Conservation (phyloP, 768 basidiomycete genomes). For the Leccinellum albellum region DNA sequence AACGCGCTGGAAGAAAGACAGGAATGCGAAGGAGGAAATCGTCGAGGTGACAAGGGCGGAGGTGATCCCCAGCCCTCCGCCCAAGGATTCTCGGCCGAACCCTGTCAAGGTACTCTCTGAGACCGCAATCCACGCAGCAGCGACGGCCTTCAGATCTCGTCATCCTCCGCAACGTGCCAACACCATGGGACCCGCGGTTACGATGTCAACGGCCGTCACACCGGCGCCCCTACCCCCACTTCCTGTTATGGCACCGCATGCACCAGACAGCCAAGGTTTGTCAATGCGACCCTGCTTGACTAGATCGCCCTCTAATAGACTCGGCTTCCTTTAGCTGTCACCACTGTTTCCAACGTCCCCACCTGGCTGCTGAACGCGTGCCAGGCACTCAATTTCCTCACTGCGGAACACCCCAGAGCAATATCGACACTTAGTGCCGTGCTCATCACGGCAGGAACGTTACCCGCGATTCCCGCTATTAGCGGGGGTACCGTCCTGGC, state of each 20-base stretch:
- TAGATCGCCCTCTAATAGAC: neutral
- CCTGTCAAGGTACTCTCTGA: constrained; percentile 35
- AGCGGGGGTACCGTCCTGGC: constrained; percentile 70
- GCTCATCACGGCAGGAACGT: constrained; percentile 72
- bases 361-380: constrained; percentile 77
- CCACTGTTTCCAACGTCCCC: constrained; percentile 57
- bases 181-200: constrained; percentile 27
- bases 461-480: constrained; percentile 70
- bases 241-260: constrained; percentile 12
- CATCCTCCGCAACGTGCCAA: constrained; percentile 28
- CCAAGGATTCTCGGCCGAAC: constrained; percentile 32
- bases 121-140: constrained; percentile 26
- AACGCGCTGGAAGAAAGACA: constrained; percentile 43
- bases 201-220: constrained; percentile 6
- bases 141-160: constrained; percentile 27
- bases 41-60: constrained; percentile 30
- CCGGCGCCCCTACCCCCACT: constrained; percentile 16
- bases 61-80: constrained; percentile 17
- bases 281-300: neutral
- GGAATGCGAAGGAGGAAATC: constrained; percentile 32
- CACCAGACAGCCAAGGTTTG: constrained; percentile 19
- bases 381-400: constrained; percentile 69
- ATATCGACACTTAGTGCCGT: constrained; percentile 75
- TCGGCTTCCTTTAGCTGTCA: constrained; percentile 29
- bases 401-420: constrained; percentile 69